Percentiles rank a stretch among this genome's conserved stretches.
These are phyloP conservation scores for Chaetomium sp. DNA, from an alignment of 2,329 filamentous ascomycete species.

Conservation along the genomic window DNA sequence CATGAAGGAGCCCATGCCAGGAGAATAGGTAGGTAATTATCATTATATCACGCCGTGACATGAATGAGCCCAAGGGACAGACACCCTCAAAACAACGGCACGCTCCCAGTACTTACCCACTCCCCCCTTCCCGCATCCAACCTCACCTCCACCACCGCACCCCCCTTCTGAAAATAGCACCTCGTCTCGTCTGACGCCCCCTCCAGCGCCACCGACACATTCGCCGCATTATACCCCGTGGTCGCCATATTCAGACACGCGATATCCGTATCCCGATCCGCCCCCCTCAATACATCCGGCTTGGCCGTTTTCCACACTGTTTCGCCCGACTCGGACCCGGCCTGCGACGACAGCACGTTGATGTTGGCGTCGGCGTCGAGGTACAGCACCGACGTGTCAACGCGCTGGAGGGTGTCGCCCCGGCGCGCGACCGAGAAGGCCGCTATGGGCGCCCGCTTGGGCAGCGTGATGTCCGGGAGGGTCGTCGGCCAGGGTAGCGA, in stretches of 20 bases:
- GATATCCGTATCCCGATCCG: slow-evolving; percentile 25
- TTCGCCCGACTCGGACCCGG: too few species aligned
- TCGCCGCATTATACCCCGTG: background rate
- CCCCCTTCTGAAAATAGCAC: slow-evolving; percentile 29
- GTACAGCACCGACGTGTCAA: slow-evolving; percentile 28
- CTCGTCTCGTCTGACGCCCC: background rate
- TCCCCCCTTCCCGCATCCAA: slow-evolving; percentile 11
- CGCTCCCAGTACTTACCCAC: slow-evolving; percentile 18
- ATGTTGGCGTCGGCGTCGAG: slow-evolving; percentile 21
- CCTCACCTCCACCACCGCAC: slow-evolving; percentile 24
- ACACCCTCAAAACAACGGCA: too few species aligned
- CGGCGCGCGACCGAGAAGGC: slow-evolving; percentile 25
- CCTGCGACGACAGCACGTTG: slow-evolving; percentile 21
- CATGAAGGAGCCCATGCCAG: too few species aligned
- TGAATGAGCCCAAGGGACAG: too few species aligned
- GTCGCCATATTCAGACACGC: slow-evolving; percentile 26
- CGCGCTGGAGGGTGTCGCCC: slow-evolving; percentile 15
- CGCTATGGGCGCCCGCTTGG: slow-evolving; percentile 17
- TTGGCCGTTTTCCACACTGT: slow-evolving; percentile 20
- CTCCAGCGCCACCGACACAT: slow-evolving; percentile 18
- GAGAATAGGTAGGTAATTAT: too few species aligned
- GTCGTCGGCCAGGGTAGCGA: slow-evolving; percentile 17
- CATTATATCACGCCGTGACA: too few species aligned
- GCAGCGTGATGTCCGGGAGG: slow-evolving; percentile 17
- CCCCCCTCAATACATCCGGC: slow-evolving; percentile 19